phyloP scores from a whole-genome alignment of 2,329 filamentous ascomycete species.

The Blastomyces silverae region DNA sequence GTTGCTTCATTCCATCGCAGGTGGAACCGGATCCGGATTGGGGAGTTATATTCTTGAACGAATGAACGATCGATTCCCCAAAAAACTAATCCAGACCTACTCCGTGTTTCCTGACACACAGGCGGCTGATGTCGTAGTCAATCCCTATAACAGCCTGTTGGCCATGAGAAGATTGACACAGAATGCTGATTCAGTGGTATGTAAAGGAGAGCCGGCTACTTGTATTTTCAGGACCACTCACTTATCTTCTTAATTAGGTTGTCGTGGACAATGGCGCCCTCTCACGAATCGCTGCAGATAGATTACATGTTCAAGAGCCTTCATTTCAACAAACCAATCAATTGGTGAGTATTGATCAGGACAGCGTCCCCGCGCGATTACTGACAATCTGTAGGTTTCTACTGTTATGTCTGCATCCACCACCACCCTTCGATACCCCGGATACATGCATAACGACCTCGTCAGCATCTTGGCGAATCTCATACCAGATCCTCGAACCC shows the following conservation, averaged over 20 bases:
- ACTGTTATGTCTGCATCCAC: slow-evolving; percentile 99
- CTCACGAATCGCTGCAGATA: slow-evolving; percentile 86
- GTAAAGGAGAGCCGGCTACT: slow-evolving; percentile 21
- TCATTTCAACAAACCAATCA: slow-evolving; percentile 98
- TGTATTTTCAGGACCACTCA: not conserved
- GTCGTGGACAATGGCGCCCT: slow-evolving; percentile 94
- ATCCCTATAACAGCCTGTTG: slow-evolving; percentile 95
- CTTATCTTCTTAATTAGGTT: slow-evolving; percentile 41
- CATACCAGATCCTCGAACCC: slow-evolving; percentile 91
- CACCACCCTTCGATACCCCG: slow-evolving; percentile 90
- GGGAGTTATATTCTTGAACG: slow-evolving; percentile 91
- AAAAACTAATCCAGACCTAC: slow-evolving; percentile 98
- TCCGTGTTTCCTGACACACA: slow-evolving; percentile 96
- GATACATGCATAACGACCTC: slow-evolving; percentile 99
- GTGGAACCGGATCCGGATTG: slow-evolving; percentile 91
- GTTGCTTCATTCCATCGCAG: slow-evolving; percentile 96
- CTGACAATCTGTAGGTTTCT: slow-evolving; percentile 54
- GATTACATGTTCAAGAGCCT: slow-evolving; percentile 88
- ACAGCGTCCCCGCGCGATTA: not conserved
- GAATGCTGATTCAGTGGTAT: slow-evolving; percentile 88
- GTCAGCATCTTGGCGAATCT: slow-evolving; percentile 93
- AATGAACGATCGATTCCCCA: slow-evolving; percentile 94
- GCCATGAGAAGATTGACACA: slow-evolving; percentile 86
- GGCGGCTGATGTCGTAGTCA: slow-evolving; percentile 86
- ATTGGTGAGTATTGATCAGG: slow-evolving; percentile 50